A percentile compares a stretch with the other conserved stretches of the same genome.
phyloP scores from a whole-genome alignment of 129 eudicot genomes.

The Lactuca saligna region DNA sequence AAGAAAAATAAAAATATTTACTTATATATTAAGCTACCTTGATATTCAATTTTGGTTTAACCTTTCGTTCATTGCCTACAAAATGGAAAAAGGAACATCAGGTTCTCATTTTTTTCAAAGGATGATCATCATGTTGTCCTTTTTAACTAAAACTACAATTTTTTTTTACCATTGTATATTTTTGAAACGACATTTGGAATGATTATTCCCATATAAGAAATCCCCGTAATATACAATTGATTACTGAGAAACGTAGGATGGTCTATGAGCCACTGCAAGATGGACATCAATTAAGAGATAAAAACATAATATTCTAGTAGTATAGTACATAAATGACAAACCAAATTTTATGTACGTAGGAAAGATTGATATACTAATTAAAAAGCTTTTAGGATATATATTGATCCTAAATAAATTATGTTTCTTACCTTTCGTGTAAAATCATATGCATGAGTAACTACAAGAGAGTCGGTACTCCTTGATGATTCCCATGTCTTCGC shows the following conservation, averaged over 20 bases:
- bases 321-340: not conserved
- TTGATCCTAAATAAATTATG: not conserved
- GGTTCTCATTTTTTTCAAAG: not conserved
- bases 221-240: slow-evolving; percentile 38
- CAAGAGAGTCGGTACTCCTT: slow-evolving; percentile 23
- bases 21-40: slow-evolving; percentile 14
- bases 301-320: not conserved
- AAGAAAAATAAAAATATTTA: not conserved
- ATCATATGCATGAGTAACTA: slow-evolving; percentile 20
- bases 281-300: not conserved
- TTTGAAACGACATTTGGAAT: slow-evolving; percentile 33
- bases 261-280: slow-evolving; percentile 35
- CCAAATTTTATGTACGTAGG: too few relatives aligned
- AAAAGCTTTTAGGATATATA: too few relatives aligned
- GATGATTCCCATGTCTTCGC: slow-evolving; percentile 25
- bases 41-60: slow-evolving; percentile 28
- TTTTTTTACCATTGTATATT: slow-evolving; percentile 23
- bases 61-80: slow-evolving; percentile 30
- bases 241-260: slow-evolving; percentile 35
- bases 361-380: too few relatives aligned
- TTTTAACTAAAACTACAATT: not conserved
- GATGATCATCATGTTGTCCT: not conserved
- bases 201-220: slow-evolving; percentile 36
- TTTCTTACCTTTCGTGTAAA: slow-evolving; percentile 28
- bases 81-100: not conserved